A percentile compares a stretch with the other conserved stretches of the same genome.
phyloP scores from a whole-genome alignment of 2,329 filamentous ascomycete genomes.

The Colletotrichum chrysophilum region DNA sequence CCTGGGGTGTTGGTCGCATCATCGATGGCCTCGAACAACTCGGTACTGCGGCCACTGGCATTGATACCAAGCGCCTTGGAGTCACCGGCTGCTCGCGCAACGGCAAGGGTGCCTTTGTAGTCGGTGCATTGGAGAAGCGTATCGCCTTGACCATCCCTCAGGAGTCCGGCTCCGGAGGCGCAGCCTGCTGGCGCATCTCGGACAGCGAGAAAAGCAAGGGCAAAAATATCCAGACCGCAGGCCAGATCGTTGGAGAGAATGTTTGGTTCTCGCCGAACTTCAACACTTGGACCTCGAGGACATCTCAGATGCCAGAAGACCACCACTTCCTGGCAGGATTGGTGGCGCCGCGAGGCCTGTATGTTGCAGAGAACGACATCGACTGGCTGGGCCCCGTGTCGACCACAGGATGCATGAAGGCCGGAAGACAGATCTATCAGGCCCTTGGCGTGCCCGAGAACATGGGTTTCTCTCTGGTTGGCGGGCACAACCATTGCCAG shows the following conservation, averaged over 20 bases:
- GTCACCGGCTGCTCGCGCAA: conserved; percentile 70
- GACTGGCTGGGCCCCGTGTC: conserved; percentile 64
- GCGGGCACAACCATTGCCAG: conserved; percentile 59
- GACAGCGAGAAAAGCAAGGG: conserved; percentile 54
- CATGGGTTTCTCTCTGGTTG: conserved; percentile 63
- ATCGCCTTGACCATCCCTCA: conserved; percentile 67
- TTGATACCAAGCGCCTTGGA: conserved; percentile 55
- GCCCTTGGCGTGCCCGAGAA: conserved; percentile 56
- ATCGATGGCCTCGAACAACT: conserved; percentile 64
- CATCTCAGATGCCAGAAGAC: conserved; percentile 56
- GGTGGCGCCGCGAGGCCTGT: conserved; percentile 59
- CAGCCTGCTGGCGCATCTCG: conserved; percentile 65
- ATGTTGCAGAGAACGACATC: conserved; percentile 62
- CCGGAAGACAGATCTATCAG: conserved; percentile 58
- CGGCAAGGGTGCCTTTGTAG: conserved; percentile 68
- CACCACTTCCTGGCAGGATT: conserved; percentile 64
- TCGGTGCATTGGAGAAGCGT: conserved; percentile 61
- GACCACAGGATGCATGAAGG: conserved; percentile 64
- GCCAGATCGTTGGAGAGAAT: conserved; percentile 64
- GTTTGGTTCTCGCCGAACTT: conserved; percentile 67
- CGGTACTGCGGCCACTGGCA: conserved; percentile 46
- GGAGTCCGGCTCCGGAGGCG: conserved; percentile 66
- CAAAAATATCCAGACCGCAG: conserved; percentile 64
- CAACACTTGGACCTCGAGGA: conserved; percentile 53
- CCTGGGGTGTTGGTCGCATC: conserved; percentile 66